Base-by-base conservation (phyloP, 495 filamentous ascomycete genomes). In the Penicillium bialowiezense region DNA sequence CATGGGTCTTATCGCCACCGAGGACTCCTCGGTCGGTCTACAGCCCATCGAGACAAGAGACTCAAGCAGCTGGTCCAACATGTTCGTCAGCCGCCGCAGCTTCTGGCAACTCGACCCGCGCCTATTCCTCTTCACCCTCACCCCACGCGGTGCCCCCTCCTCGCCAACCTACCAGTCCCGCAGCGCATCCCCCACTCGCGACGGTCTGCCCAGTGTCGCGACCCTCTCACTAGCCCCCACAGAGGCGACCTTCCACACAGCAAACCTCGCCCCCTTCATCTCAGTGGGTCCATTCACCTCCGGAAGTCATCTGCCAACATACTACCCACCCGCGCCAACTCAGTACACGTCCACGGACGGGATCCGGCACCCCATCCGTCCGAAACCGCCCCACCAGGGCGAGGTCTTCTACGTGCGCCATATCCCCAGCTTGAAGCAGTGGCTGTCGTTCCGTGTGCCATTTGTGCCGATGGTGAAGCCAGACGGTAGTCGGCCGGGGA, bases 101-200 rank as follows among this genome's bases (percentile, higher is more conserved):
- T 97, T 97, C 71, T 98, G 93, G 93, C 93, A 97, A 64, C 72
- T 95, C 7, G 89, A 93, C 50, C 81, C 88, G 2, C 80, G 90
- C 7, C 76, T 95, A 19, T 96, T 95, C 66, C 82, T 97, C 17
- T 95, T 95, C 67, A 88, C 88, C 0, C 74, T 91, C 23, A 79
- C 84, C n/a, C 90, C 90, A 2, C 53, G 4, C 66, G 71, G 58
- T 54, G 63, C 41, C 3, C 40, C 41, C n/a, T 49, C 35, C 23
- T 63, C 76, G 7, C 83, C 82, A 0, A 77, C 76, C 6, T 75
- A 77, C 51, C 55, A 70, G 47, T 79, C 79, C 19, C 71, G 80
- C 7, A 81, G 82, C 23, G 73, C 73, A 1, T 90, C 86, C 1
- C 88, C 89, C 1, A 74, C 70, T 13, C 67, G 70, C 2, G 77